These are phyloP conservation scores for Sphaerobolus stellatus DNA, from an alignment of 1,284 basidiomycete species.

Conservation along the genomic window DNA sequence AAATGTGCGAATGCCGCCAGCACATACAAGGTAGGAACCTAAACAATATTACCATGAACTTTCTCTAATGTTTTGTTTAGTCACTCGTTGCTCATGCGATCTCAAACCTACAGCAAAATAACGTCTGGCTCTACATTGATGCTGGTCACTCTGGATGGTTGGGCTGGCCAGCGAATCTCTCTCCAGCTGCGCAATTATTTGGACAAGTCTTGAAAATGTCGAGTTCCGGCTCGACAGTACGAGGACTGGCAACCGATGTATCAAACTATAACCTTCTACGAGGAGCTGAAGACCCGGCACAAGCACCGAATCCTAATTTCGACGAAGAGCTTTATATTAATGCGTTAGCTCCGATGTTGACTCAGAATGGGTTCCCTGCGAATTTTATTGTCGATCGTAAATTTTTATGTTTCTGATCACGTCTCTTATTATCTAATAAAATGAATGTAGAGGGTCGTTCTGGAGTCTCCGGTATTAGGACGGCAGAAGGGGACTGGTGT, in stretches of 20 bases:
- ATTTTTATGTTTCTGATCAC: background rate
- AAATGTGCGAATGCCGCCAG: constrained; percentile 54
- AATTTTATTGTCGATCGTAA: constrained; percentile 59
- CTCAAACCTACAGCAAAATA: constrained; percentile 52
- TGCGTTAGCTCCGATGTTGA: constrained; percentile 49
- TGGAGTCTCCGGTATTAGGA: constrained; percentile 59
- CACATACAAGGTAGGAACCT: constrained; percentile 45
- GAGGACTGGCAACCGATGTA: constrained; percentile 63
- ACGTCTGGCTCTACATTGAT: constrained; percentile 57
- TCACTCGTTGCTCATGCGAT: constrained; percentile 56
- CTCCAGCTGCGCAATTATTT: constrained; percentile 57
- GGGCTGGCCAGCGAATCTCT: constrained; percentile 63
- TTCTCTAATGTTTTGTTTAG: constrained; percentile 19
- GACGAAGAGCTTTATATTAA: constrained; percentile 63
- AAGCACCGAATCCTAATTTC: constrained; percentile 57
- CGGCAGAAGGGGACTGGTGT: constrained; percentile 56
- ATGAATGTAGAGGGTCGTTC: constrained; percentile 46
- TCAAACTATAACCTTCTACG: constrained; percentile 63
- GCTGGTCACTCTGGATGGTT: constrained; percentile 69
- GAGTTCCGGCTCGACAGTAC: constrained; percentile 53
- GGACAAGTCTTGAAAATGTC: constrained; percentile 48
- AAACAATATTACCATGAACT: background rate
- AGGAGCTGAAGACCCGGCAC: constrained; percentile 59
- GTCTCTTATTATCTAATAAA: background rate
- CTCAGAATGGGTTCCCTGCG: constrained; percentile 50